A percentile compares a stretch with the other conserved stretches of the same genome.
Evolutionary conservation across 2,329 filamentous ascomycete species (phyloP).

Genomic region (Monosporascus sp.): DNA sequence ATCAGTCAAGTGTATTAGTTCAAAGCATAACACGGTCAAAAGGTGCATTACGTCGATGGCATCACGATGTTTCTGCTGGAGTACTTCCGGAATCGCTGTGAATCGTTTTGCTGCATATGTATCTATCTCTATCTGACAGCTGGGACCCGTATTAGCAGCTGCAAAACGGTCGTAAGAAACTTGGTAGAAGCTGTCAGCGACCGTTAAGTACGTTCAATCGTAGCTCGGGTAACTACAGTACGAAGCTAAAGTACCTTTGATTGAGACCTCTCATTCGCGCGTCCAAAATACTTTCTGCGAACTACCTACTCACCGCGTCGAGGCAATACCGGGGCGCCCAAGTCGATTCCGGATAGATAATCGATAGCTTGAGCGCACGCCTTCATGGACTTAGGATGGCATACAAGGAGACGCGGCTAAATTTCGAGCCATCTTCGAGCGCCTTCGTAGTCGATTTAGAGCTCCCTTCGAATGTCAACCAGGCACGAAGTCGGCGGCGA

Average conservation of each 20-base stretch:
- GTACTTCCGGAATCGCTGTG: too few relatives aligned
- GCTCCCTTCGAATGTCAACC: slow-evolving; percentile 51
- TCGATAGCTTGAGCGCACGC: slow-evolving; percentile 2
- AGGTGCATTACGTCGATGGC: too few relatives aligned
- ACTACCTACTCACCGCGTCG: background rate
- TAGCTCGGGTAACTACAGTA: too few relatives aligned
- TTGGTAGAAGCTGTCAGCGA: too few relatives aligned
- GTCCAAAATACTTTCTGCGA: background rate
- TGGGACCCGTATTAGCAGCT: too few relatives aligned
- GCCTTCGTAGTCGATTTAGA: slow-evolving; percentile 67
- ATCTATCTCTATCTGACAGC: too few relatives aligned
- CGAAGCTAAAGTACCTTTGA: too few relatives aligned
- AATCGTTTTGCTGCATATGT: too few relatives aligned
- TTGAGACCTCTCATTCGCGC: background rate
- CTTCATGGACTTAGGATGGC: slow-evolving; percentile 66
- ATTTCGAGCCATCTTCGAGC: slow-evolving; percentile 67
- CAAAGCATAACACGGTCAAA: too few relatives aligned
- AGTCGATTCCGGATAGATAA: background rate
- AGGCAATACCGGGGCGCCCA: background rate
- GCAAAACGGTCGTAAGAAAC: too few relatives aligned
- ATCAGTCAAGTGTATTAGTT: too few relatives aligned
- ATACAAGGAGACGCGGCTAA: slow-evolving; percentile 83
- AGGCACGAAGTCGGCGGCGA: slow-evolving; percentile 39
- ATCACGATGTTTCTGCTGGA: too few relatives aligned
- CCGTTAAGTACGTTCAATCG: background rate